Evolutionary conservation across 768 basidiomycete genomes (phyloP).

Genomic region (Sistotremastrum suecicum): DNA sequence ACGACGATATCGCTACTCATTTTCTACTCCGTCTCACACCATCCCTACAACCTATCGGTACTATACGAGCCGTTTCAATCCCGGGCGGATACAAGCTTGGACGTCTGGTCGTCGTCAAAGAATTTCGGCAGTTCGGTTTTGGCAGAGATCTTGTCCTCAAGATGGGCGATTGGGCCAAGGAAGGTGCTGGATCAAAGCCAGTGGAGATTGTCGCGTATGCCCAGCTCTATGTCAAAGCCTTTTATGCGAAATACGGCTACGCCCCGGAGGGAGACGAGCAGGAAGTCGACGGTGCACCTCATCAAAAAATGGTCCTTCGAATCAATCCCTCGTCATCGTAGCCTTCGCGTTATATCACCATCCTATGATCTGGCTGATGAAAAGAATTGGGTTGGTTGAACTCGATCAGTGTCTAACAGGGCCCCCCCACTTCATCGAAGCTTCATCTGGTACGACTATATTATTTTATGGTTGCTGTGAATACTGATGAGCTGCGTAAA

Average conservation of each 20-base stretch:
- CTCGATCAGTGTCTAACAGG: too few relatives aligned
- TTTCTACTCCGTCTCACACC: constrained; percentile 56
- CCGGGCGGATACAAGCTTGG: constrained; percentile 46
- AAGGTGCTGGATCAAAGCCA: constrained; percentile 22
- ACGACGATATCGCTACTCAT: constrained; percentile 52
- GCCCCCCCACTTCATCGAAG: too few relatives aligned
- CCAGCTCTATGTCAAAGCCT: constrained; percentile 54
- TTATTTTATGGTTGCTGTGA: too few relatives aligned
- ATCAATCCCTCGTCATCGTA: constrained; percentile 12
- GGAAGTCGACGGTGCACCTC: constrained; percentile 74
- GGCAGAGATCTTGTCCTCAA: constrained; percentile 52
- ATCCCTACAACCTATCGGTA: constrained; percentile 51
- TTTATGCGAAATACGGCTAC: constrained; percentile 59
- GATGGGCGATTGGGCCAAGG: constrained; percentile 44
- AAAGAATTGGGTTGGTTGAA: too few relatives aligned
- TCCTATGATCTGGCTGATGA: too few relatives aligned
- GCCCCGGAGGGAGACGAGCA: constrained; percentile 47
- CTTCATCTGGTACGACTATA: too few relatives aligned
- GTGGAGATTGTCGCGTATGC: constrained; percentile 48
- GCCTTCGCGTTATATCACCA: too few relatives aligned
- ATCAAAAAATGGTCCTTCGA: constrained; percentile 66
- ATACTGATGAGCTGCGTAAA: too few relatives aligned
- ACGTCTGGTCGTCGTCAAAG: constrained; percentile 53
- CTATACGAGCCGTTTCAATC: constrained; percentile 33
- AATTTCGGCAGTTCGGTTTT: constrained; percentile 47